Evolutionary conservation across 2,329 filamentous ascomycete genomes (phyloP).

Genomic region (Colletotrichum caudatum): DNA sequence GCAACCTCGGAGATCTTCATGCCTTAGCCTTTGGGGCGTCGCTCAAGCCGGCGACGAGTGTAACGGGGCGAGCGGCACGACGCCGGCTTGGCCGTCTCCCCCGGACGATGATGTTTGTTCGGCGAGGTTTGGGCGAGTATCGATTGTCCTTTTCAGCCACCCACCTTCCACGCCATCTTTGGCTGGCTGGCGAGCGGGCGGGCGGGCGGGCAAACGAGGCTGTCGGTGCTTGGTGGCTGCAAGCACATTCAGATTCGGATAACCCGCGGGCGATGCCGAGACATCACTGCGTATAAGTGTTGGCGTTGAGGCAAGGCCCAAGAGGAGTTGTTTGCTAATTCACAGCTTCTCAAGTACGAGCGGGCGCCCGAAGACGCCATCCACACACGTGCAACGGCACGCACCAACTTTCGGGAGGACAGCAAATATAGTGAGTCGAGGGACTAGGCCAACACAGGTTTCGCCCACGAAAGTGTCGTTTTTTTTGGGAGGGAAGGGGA

Average conservation of each 20-base stretch:
- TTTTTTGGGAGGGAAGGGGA: not conserved
- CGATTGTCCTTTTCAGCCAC: slow-evolving; percentile 9
- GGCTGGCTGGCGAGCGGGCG: not conserved
- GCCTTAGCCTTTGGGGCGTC: slow-evolving; percentile 21
- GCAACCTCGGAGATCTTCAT: slow-evolving; percentile 26
- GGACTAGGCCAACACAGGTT: not conserved
- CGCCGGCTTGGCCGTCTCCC: slow-evolving; percentile 8
- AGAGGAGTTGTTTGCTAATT: not conserved
- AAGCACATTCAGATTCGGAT: not conserved
- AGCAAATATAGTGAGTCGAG: slow-evolving; percentile 10
- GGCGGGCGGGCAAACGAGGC: not conserved
- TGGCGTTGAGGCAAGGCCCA: not conserved
- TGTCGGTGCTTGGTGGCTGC: slow-evolving; percentile 9
- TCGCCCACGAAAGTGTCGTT: not conserved
- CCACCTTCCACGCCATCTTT: slow-evolving; percentile 4
- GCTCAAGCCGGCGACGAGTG: slow-evolving; percentile 27
- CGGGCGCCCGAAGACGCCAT: slow-evolving; percentile 21
- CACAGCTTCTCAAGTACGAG: slow-evolving; percentile 13
- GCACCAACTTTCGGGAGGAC: slow-evolving; percentile 16
- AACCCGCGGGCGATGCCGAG: slow-evolving; percentile 8
- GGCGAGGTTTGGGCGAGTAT: slow-evolving; percentile 15
- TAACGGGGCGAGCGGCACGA: slow-evolving; percentile 20
- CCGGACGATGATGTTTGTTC: slow-evolving; percentile 21
- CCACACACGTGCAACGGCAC: slow-evolving; percentile 26
- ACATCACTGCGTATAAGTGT: not conserved